These are phyloP conservation scores for Sodiomyces alkalinus DNA, from an alignment of 2,329 filamentous ascomycete species.

Conservation along the genomic window DNA sequence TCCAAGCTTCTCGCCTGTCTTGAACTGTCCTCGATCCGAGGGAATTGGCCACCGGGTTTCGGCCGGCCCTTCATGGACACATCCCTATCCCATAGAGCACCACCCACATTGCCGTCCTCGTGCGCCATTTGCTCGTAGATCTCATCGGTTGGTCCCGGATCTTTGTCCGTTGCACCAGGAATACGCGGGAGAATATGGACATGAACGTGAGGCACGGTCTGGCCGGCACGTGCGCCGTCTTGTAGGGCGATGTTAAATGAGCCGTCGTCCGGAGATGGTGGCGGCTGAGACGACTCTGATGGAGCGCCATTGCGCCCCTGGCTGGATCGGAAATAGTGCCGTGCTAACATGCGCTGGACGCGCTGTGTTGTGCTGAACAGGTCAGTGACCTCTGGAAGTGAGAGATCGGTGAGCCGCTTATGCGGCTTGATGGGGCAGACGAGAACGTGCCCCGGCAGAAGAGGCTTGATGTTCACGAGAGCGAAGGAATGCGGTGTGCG, in stretches of 20 bases:
- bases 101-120: conserved; percentile 71
- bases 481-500: conserved; percentile 67
- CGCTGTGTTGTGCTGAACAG: conserved; percentile 78
- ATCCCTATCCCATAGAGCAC: conserved; percentile 43
- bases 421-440: conserved; percentile 61
- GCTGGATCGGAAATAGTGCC: conserved; percentile 29
- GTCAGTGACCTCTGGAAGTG: conserved; percentile 55
- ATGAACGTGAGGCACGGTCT: conserved; percentile 89
- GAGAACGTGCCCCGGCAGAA: conserved; percentile 85
- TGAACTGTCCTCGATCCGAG: conserved; percentile 54
- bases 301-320: no score
- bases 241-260: conserved; percentile 93
- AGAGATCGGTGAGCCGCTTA: conserved; percentile 61
- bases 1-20: conserved; percentile 51
- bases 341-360: conserved; percentile 60
- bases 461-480: conserved; percentile 87
- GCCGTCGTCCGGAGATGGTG: conserved; percentile 20
- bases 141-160: conserved; percentile 42
- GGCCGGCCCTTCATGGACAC: conserved; percentile 20
- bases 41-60: conserved; percentile 41
- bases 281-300: conserved; percentile 1
- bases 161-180: conserved; percentile 33
- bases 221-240: conserved; percentile 77
- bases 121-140: conserved; percentile 74
- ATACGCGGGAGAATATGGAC: conserved; percentile 75